phyloP scores from a whole-genome alignment of 1,284 basidiomycete species.

The Sanguinoderma infundibulare region DNA sequence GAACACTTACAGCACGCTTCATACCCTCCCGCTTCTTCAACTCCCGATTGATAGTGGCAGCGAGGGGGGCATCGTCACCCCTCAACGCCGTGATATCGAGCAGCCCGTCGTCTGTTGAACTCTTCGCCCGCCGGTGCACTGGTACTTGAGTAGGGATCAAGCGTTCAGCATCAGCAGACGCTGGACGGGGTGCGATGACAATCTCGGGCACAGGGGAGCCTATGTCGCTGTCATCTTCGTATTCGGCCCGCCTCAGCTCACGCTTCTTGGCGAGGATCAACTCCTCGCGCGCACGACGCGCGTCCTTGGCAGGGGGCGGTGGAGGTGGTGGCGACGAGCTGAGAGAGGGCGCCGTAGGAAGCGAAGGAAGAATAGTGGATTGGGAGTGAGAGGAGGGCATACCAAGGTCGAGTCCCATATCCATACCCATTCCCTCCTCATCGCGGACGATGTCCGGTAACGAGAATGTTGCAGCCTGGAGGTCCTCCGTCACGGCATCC shows the following conservation, averaged over 20 bases:
- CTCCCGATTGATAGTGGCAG: conserved; percentile 72
- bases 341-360: neutral
- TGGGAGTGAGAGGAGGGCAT: neutral
- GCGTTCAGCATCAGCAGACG: neutral
- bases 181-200: neutral
- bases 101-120: conserved; percentile 38
- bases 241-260: conserved; percentile 50
- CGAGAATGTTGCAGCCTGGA: conserved; percentile 36
- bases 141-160: conserved; percentile 20
- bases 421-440: conserved; percentile 27
- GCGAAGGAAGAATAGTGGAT: neutral
- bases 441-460: conserved; percentile 34
- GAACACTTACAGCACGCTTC: conserved; percentile 50
- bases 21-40: conserved; percentile 60
- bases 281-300: conserved; percentile 68
- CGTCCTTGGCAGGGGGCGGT: conserved; percentile 64
- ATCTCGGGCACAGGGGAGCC: conserved; percentile 1
- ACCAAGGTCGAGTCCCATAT: conserved; percentile 19
- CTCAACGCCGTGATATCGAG: conserved; percentile 46
- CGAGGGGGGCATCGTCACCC: conserved; percentile 56
- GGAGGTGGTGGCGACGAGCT: conserved; percentile 20
- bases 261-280: conserved; percentile 75
- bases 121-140: conserved; percentile 31
- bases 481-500: conserved; percentile 39
- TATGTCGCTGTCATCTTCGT: conserved; percentile 49